phyloP scores from a whole-genome alignment of 2,329 filamentous ascomycete species.

The Penicillium sp. region DNA sequence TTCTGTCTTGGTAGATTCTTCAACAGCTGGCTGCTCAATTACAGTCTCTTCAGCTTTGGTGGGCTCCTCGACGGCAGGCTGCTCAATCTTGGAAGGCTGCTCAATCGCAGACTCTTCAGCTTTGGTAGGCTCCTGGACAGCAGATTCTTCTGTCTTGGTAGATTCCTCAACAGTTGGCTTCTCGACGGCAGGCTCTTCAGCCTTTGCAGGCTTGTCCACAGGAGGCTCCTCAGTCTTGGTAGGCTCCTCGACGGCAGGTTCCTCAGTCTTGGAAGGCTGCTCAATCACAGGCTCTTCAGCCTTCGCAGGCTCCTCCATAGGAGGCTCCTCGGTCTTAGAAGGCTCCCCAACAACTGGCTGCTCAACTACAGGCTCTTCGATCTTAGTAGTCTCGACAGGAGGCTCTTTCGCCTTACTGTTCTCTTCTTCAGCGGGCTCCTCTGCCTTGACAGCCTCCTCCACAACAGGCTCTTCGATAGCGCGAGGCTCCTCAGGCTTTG shows the following conservation, averaged over 20 bases:
- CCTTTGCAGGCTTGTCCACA: conserved; percentile 1
- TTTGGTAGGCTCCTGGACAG: conserved; percentile 14
- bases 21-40: neutral
- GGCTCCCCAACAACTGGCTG: conserved; percentile 36
- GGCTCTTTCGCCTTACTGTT: too few species aligned
- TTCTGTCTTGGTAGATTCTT: neutral
- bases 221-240: conserved; percentile 1
- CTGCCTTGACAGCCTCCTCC: too few species aligned
- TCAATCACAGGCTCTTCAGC: neutral
- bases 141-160: conserved; percentile 39
- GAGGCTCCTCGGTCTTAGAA: conserved; percentile 1
- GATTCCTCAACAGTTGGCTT: neutral
- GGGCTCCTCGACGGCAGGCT: neutral
- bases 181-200: neutral
- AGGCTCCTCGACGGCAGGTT: conserved; percentile 31
- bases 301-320: conserved; percentile 34
- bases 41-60: neutral
- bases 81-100: conserved; percentile 3
- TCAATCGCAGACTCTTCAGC: conserved; percentile 1
- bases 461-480: neutral
- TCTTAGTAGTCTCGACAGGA: conserved; percentile 30
- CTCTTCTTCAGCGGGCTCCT: conserved; percentile 15
- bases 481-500: too few species aligned
- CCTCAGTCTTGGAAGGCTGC: conserved; percentile 30
- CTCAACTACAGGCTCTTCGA: conserved; percentile 39